These are phyloP conservation scores for Dipteronia dyeriana DNA, from an alignment of 345 rosid genomes.

Conservation along the genomic window DNA sequence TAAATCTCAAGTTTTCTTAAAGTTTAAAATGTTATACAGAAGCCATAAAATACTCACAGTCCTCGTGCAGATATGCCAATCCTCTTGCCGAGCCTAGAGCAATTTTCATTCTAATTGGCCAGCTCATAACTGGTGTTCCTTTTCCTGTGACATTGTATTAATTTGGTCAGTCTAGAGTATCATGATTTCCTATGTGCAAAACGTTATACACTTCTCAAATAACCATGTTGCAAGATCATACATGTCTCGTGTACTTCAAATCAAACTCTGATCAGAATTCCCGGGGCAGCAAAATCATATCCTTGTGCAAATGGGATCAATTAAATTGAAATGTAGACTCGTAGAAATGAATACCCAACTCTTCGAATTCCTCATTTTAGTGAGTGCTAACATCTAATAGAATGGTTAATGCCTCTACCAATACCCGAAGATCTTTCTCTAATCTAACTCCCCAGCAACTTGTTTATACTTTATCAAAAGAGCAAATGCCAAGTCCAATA, in stretches of 20 bases:
- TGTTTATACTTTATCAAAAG: not conserved
- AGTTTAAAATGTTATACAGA: not conserved
- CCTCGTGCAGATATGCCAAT: conserved; percentile 85
- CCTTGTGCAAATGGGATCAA: not conserved
- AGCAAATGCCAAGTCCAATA: too few species aligned
- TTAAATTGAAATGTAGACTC: not conserved
- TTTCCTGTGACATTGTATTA: conserved; percentile 46
- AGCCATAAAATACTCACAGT: conserved; percentile 51
- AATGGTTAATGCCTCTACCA: too few species aligned
- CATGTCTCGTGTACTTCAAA: not conserved
- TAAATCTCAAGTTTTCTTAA: conserved; percentile 4
- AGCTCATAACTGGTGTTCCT: conserved; percentile 60
- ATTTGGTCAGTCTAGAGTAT: not conserved
- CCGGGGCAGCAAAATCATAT: not conserved
- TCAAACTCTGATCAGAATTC: not conserved
- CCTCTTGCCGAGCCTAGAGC: conserved; percentile 85
- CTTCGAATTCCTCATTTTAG: too few species aligned
- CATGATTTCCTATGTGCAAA: conserved; percentile 9
- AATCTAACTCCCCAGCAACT: too few species aligned
- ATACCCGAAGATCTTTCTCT: too few species aligned
- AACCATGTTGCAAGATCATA: conserved; percentile 9
- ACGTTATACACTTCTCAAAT: not conserved
- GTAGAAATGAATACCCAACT: too few species aligned
- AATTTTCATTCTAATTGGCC: conserved; percentile 72
- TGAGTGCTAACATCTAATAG: too few species aligned